These are phyloP conservation scores for Eucalyptus microcorys DNA, from an alignment of 345 rosid genomes.

Conservation along the genomic window DNA sequence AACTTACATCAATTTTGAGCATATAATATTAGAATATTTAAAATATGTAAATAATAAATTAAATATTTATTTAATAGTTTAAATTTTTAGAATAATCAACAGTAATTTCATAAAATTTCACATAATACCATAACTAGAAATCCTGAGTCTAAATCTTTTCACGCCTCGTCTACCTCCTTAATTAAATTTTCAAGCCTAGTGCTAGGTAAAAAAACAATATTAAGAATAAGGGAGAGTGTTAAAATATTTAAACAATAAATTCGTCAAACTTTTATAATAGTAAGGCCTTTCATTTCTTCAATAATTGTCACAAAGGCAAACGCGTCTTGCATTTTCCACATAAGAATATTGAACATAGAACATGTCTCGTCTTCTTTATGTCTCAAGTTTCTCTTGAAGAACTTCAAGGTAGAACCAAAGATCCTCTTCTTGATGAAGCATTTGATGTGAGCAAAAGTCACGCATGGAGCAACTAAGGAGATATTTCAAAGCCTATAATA, in stretches of 20 bases:
- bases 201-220: too few species aligned
- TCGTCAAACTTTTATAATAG: too few species aligned
- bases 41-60: too few species aligned
- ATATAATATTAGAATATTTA: too few species aligned
- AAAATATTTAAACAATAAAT: too few species aligned
- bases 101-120: too few species aligned
- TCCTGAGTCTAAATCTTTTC: too few species aligned
- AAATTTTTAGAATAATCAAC: too few species aligned
- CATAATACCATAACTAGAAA: rapidly evolving
- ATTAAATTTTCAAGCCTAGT: too few species aligned
- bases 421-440: background rate
- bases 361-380: background rate
- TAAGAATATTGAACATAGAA: background rate
- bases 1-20: background rate
- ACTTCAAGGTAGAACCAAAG: background rate
- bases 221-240: too few species aligned
- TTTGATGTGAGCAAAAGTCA: background rate
- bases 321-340: rapidly evolving
- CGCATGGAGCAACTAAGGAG: background rate
- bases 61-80: too few species aligned
- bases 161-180: too few species aligned
- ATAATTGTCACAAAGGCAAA: background rate
- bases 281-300: background rate
- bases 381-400: background rate
- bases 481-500: background rate